These are phyloP conservation scores for Saraca asoca DNA, from an alignment of 331 rosid species.

Conservation along the genomic window DNA sequence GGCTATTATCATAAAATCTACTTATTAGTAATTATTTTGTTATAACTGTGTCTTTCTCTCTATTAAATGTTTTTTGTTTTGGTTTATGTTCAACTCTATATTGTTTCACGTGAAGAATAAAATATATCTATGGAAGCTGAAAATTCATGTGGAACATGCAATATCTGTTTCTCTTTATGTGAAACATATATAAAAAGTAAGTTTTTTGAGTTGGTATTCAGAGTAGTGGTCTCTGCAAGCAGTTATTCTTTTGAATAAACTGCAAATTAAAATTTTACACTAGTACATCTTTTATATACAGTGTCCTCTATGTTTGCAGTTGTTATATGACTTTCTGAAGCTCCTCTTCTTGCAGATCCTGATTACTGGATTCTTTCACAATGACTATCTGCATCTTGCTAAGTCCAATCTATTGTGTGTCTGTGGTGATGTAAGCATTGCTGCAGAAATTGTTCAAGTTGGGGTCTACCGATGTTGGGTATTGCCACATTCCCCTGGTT, in stretches of 20 bases:
- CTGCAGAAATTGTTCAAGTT: conserved; percentile 69
- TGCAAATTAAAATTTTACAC: neutral
- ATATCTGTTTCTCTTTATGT: neutral
- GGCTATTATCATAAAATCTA: conserved; percentile 22
- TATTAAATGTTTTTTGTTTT: conserved; percentile 7
- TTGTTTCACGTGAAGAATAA: conserved; percentile 12
- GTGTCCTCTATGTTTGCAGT: conserved; percentile 25
- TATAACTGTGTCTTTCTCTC: conserved; percentile 11
- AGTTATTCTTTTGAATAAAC: neutral
- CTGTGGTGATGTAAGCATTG: conserved; percentile 62
- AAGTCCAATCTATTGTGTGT: conserved; percentile 66
- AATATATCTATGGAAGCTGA: conserved; percentile 1
- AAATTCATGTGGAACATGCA: conserved; percentile 8
- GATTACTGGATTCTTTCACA: conserved; percentile 67
- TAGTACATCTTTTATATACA: neutral
- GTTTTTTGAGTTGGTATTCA: conserved; percentile 13
- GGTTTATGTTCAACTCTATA: conserved; percentile 13
- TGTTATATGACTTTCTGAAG: conserved; percentile 26
- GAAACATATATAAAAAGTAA: conserved; percentile 6
- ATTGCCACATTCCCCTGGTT: conserved; percentile 61
- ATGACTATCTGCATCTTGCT: conserved; percentile 57
- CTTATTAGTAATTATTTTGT: conserved; percentile 17
- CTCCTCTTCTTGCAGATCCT: conserved; percentile 62
- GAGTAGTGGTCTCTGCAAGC: conserved; percentile 9
- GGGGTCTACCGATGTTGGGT: conserved; percentile 91